These are phyloP conservation scores for Isatis tinctoria DNA, from an alignment of 345 rosid species.

Conservation along the genomic window DNA sequence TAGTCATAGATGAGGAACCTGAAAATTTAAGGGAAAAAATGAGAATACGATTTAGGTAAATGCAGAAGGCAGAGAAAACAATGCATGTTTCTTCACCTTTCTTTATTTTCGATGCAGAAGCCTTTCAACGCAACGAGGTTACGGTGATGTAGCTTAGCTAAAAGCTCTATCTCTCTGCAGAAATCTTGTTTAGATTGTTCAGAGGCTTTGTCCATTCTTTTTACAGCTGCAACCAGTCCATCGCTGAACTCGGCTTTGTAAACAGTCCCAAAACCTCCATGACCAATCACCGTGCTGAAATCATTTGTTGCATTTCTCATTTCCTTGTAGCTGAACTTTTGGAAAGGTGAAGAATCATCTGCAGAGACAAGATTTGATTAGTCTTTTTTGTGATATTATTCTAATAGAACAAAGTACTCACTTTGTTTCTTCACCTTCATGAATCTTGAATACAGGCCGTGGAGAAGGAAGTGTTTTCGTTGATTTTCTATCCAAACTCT, in stretches of 20 bases:
- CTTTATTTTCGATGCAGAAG: constrained; percentile 64
- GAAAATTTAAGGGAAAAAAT: constrained; percentile 22
- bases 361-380: constrained; percentile 7
- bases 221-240: constrained; percentile 63
- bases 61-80: not conserved
- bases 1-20: constrained; percentile 87
- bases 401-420: not conserved
- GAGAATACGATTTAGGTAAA: not conserved
- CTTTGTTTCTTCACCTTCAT: constrained; percentile 46
- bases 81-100: constrained; percentile 50
- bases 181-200: constrained; percentile 75
- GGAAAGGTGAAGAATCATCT: constrained; percentile 71
- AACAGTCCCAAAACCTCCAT: constrained; percentile 91
- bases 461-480: constrained; percentile 50
- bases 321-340: constrained; percentile 73
- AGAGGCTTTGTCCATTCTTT: constrained; percentile 65
- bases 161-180: constrained; percentile 88
- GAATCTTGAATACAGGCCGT: constrained; percentile 52
- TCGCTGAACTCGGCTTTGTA: constrained; percentile 70
- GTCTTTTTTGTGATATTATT: not conserved
- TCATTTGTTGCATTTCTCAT: constrained; percentile 67
- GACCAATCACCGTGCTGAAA: constrained; percentile 62
- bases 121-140: constrained; percentile 89
- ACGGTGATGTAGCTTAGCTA: constrained; percentile 91
- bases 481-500: constrained; percentile 43